Evolutionary conservation across 331 rosid species (phyloP).

Genomic region (Pyrus hybrid): DNA sequence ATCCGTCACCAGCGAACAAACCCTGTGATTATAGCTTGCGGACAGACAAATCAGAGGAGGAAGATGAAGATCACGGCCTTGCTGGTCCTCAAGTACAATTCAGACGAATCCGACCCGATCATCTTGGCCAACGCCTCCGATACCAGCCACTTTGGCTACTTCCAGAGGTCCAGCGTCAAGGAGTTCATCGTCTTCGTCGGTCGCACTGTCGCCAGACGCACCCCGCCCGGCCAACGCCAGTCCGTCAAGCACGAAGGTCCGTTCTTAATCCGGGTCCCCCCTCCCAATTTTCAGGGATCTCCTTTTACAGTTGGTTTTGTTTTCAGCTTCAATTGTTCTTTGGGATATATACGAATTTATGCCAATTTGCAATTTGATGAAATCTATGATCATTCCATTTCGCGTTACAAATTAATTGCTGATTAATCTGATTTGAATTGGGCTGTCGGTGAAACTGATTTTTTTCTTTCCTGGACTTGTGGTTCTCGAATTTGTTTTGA

Average conservation of each 20-base stretch:
- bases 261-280: conserved; percentile 19
- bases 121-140: conserved; percentile 62
- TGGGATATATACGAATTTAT: not conserved
- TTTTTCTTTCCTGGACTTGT: not conserved
- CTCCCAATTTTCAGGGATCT: not conserved
- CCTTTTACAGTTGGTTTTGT: not conserved
- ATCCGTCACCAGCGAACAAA: not conserved
- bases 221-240: conserved; percentile 82
- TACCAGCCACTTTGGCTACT: conserved; percentile 77
- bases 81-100: conserved; percentile 74
- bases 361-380: not conserved
- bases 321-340: not conserved
- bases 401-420: not conserved
- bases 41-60: not conserved
- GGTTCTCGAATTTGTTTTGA: not conserved
- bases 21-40: not conserved
- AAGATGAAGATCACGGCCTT: conserved; percentile 89
- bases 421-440: not conserved
- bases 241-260: conserved; percentile 94
- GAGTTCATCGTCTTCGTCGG: conserved; percentile 82
- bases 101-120: conserved; percentile 75
- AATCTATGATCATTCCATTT: not conserved
- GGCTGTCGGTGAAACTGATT: not conserved
- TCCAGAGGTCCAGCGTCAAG: conserved; percentile 83
- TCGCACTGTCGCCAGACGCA: conserved; percentile 90